Evolutionary conservation across 2,329 filamentous ascomycete species (phyloP).

Genomic region (Monascus ruber): DNA sequence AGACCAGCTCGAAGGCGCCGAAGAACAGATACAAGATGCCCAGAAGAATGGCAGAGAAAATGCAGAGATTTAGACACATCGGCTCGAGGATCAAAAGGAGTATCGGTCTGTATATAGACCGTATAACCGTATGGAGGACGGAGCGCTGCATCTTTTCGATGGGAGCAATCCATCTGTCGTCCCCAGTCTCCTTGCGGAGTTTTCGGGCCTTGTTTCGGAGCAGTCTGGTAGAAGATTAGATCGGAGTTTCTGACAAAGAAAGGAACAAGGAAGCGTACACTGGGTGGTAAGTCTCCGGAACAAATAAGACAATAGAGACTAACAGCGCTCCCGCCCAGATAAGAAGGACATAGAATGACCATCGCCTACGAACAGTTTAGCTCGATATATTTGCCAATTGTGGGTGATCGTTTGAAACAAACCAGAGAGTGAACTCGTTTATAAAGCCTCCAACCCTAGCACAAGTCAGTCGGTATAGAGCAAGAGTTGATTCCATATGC

Average conservation of each 20-base stretch:
- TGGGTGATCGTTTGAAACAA: constrained; percentile 6
- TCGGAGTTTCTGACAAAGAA: background rate
- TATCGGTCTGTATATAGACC: constrained; percentile 55
- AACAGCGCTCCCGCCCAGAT: constrained; percentile 67
- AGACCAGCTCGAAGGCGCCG: constrained; percentile 74
- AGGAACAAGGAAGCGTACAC: constrained; percentile 20
- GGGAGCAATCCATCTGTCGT: constrained; percentile 63
- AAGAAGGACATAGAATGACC: constrained; percentile 73
- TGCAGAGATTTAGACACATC: constrained; percentile 73
- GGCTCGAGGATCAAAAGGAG: constrained; percentile 70
- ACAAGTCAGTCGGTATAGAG: constrained; percentile 5
- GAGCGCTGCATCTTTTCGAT: constrained; percentile 63
- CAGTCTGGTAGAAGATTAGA: constrained; percentile 27
- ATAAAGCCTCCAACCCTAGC: constrained; percentile 61
- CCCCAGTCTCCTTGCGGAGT: constrained; percentile 63
- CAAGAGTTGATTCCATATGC: background rate
- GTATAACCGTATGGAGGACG: constrained; percentile 48
- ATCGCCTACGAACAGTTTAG: constrained; percentile 39
- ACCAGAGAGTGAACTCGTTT: constrained; percentile 60
- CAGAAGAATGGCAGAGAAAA: constrained; percentile 74
- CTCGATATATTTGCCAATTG: too few relatives aligned
- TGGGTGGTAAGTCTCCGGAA: constrained; percentile 76
- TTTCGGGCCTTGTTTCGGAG: constrained; percentile 60
- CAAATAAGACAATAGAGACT: constrained; percentile 54
- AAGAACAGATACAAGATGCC: constrained; percentile 87